Evolutionary conservation across 306 rosid genomes (phyloP), one percentile per base, ranked within the genome.

Genomic region (Vicia villosa): DNA sequence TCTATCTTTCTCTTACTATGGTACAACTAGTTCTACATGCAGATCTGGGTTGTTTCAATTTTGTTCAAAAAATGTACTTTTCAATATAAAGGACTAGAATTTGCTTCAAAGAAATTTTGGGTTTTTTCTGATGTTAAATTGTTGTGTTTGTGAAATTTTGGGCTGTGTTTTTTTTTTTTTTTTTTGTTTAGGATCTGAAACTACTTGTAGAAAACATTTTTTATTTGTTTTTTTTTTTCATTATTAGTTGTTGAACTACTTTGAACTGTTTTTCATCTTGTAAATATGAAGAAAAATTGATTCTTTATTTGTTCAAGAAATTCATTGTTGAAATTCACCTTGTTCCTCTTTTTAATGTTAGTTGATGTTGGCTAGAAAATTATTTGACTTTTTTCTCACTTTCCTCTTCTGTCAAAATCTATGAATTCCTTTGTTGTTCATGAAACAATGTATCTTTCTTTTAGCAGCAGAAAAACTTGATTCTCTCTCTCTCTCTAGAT

Each of bases 41-140:
- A 80, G 91, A 87, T 90, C 96, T 85, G 91, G 69, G 71, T 66
- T 70, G 16, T 73, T 76, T 51, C 38, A 24, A 43, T 43, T 60
- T 66, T 70, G 32, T 20, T 51, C 14, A 40, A 58, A 66, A 54
- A 26, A 56, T 19, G 3, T 72, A 32, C 26, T 69, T 26, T 50
- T 74, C 38, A n/a, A 11, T 74, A 42, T 42, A 69, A 71, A 63
- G 77, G 71, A 42, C 16, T 45, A 66, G 17, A 80, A 80, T 72
- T 74, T 72, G 82, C 58, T 83, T 72, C 13, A 47, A 47, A 61
- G 66, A 24, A 36, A 36, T 57, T 52, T 38, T 72, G 41, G 16
- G 37, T 72, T 67, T 13, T 72, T 62, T 60, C 36, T 57, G 12
- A 42, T 36, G 68, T 34, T 49, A 52, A 63, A 63, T 76, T 68